These are phyloP conservation scores for Fusarium verticillioides DNA, from an alignment of 2,329 filamentous ascomycete species.

Conservation along the genomic window DNA sequence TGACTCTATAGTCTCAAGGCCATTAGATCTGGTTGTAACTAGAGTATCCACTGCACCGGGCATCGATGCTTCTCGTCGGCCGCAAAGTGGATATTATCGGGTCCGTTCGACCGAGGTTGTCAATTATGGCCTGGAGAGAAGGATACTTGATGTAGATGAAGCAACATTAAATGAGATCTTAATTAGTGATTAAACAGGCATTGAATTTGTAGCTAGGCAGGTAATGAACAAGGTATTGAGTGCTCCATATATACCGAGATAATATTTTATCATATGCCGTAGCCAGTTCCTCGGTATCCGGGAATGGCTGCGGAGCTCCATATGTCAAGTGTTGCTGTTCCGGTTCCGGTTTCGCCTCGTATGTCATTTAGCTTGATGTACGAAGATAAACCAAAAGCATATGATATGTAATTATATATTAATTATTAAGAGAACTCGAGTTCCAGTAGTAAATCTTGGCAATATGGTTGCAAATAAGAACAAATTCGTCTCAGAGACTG, in stretches of 20 bases:
- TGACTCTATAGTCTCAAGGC: neutral
- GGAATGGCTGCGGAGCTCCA: constrained; percentile 19
- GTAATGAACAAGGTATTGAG: no score
- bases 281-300: constrained; percentile 26
- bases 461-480: neutral
- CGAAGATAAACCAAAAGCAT: neutral
- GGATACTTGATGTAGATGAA: neutral
- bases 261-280: constrained; percentile 22
- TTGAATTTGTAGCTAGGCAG: fast-evolving
- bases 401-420: neutral
- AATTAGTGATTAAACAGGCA: no score
- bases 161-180: fast-evolving
- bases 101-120: constrained; percentile 32
- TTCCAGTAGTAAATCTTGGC: neutral
- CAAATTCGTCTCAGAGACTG: neutral
- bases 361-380: neutral
- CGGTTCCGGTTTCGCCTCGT: constrained; percentile 6
- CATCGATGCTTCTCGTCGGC: constrained; percentile 2
- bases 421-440: neutral
- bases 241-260: constrained; percentile 1
- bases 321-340: neutral
- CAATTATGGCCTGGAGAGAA: neutral
- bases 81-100: constrained; percentile 33
- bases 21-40: neutral
- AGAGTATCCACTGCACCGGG: constrained; percentile 25